Base-by-base conservation (phyloP, 169 alveolate genomes). In the Amoebophrya sp. region DNA sequence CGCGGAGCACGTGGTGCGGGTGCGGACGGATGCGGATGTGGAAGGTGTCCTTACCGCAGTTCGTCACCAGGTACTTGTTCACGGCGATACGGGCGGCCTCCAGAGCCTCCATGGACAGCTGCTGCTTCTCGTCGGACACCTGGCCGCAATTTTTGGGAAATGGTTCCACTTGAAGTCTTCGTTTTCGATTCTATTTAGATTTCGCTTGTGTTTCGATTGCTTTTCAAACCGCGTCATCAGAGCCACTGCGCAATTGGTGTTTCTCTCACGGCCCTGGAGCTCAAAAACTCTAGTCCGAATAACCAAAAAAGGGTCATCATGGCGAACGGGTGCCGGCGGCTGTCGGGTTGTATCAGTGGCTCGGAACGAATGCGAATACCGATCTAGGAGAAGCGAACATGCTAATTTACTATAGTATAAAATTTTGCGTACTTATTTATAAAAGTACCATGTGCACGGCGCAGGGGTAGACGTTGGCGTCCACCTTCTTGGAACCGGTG, bases 21-120 rank as follows among this genome's bases (percentile, higher is more conserved):
- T 99, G 99, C 10, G 97, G 99, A 93, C 99, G 96, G 90, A 98
- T 96, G 93, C 99, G 97, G 94, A 98, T 94, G 96, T 98, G 99
- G 98, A 98, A 99, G 93, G 96, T 96, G 90, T 99, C 99, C 95
- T 98, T 98, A 90, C 99, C 99, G 93, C 99, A 97, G 93, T 95
- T 95, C 95, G 97, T 98, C 91, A 97, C 94, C 99, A 98, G 96
- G 97, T 97, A 98, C 97, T 98, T 98, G 98, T 98, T 98, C 92
- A 99, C 99, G 91, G 99, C 98, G 88, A 99, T 97, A 94, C 99
- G 99, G 88, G 99, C 99, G 26, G 99, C 99, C 95, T 99, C 99
- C 43, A 99, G 95, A 5, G 99, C 99, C 94, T 99, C 99, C n/a
- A 99, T 96, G 34, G 99, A 96, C 69, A 97, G 95, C 95, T 99